These are phyloP conservation scores for Rhynchosporium agropyri DNA, from an alignment of 2,329 filamentous ascomycete species.

Conservation along the genomic window DNA sequence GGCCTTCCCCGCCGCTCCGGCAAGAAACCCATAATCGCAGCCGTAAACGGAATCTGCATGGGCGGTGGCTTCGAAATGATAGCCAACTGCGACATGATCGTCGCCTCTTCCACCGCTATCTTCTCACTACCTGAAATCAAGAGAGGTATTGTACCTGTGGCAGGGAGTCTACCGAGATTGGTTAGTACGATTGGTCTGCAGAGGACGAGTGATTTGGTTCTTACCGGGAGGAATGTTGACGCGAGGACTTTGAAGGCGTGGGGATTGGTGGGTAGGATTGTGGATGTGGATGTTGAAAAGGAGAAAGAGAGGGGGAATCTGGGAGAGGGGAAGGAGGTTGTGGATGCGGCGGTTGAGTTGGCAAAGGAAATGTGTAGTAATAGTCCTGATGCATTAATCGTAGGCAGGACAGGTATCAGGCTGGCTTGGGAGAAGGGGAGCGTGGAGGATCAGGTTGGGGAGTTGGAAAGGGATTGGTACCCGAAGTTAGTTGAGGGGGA, in stretches of 20 bases:
- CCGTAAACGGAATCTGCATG: conserved; percentile 75
- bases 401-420: conserved; percentile 29
- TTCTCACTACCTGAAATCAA: conserved; percentile 74
- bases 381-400: conserved; percentile 33
- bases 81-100: conserved; percentile 71
- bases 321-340: conserved; percentile 58
- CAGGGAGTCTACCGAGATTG: conserved; percentile 71
- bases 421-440: conserved; percentile 31
- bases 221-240: conserved; percentile 62
- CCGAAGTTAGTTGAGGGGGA: conserved; percentile 63
- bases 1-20: conserved; percentile 67
- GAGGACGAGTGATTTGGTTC: conserved; percentile 70
- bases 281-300: conserved; percentile 53
- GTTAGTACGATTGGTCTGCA: conserved; percentile 66
- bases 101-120: conserved; percentile 59
- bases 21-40: conserved; percentile 75
- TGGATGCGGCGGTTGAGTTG: conserved; percentile 45
- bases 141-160: conserved; percentile 70
- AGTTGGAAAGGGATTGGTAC: conserved; percentile 54
- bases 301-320: conserved; percentile 43
- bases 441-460: conserved; percentile 29
- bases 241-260: conserved; percentile 63
- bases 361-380: conserved; percentile 33
- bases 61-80: conserved; percentile 80
- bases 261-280: conserved; percentile 70